Evolutionary conservation across 2,329 filamentous ascomycete species (phyloP), one percentile per base, ranked within the genome.

Genomic region (Venturia effusa): DNA sequence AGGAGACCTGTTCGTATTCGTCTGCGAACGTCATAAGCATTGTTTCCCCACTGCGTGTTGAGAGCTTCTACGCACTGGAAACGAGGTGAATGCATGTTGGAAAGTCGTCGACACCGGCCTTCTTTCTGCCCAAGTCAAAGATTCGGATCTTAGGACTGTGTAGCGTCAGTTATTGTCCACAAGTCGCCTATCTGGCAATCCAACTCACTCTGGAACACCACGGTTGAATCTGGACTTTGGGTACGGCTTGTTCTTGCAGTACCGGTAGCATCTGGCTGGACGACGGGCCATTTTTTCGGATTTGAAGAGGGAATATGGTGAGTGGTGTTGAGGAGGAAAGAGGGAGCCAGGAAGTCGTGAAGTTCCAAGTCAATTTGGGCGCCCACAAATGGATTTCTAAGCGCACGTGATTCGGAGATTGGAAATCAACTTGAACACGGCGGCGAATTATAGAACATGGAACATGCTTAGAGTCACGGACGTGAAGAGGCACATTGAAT

Each of bases 221-320:
- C 94, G 92, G 90, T 99, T 99, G 90, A 97, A 99, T 76, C 94
- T 91, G 75, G 92, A 97, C 89, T 99, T 99, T 75, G 94, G 94
- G 83, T 97, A 97, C 81, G 93, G 91, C 89, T 94, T 64, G 59
- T 64, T 64, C 63, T 99, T 99, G 92, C 94, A 99, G 90, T 99
- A 99, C 79, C 94, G 89, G 88, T 96, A 99, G 85, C 94, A 99
- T 85, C 94, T 90, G 78, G 94, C 94, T 78, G 94, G 94, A 89
- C 94, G 92, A 83, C 94, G 92, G 78, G 94, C 94, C 94, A 99
- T 99, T 81, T 75, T 69, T 74, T 73, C 71, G 74, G 71, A 71
- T 77, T 75, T 74, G 73, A 77, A 78, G 77, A 79, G 78, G 78
- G 79, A 76, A 79, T 75, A 71, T 74, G 69, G 71, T 66, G 66